Conservation (phyloP, 2,329 filamentous ascomycete species). For the Periconia sp. region DNA sequence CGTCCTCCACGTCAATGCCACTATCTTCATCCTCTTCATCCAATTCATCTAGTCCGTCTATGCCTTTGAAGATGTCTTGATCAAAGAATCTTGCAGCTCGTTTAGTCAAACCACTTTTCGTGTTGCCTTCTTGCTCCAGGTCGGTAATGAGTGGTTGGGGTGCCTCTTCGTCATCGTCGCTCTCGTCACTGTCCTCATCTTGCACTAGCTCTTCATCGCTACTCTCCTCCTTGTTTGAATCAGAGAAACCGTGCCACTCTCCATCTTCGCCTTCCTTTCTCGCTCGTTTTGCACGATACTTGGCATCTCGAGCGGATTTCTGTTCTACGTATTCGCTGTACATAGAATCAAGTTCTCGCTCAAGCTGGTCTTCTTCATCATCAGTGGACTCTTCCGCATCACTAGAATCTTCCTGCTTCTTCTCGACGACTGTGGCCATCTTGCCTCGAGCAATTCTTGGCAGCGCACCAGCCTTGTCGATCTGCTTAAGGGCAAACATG, state of each 20-base stretch:
- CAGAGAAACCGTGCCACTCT: conserved; percentile 90
- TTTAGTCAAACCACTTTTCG: conserved; percentile 73
- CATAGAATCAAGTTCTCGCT: conserved; percentile 83
- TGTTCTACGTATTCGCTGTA: conserved; percentile 86
- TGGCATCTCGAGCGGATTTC: conserved; percentile 80
- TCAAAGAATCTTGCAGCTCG: conserved; percentile 89
- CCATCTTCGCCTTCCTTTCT: conserved; percentile 74
- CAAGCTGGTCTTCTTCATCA: conserved; percentile 80
- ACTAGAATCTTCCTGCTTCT: conserved; percentile 54
- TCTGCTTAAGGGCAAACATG: conserved; percentile 84
- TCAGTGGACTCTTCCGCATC: conserved; percentile 66
- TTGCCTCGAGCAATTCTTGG: conserved; percentile 75
- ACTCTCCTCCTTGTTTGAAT: conserved; percentile 61
- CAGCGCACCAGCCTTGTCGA: conserved; percentile 76
- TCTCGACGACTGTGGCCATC: conserved; percentile 72
- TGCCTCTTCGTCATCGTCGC: conserved; percentile 62
- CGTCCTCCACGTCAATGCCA: conserved; percentile 47
- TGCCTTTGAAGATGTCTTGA: conserved; percentile 90
- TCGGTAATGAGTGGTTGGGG: conserved; percentile 65
- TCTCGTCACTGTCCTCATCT: conserved; percentile 68
- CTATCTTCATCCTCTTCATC: conserved; percentile 50
- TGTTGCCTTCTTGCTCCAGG: conserved; percentile 61
- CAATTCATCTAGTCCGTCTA: conserved; percentile 70
- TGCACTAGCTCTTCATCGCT: conserved; percentile 64
- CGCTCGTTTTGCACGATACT: conserved; percentile 88